Base-by-base conservation (phyloP, 1,284 basidiomycete genomes). In the Coniophora puteana region DNA sequence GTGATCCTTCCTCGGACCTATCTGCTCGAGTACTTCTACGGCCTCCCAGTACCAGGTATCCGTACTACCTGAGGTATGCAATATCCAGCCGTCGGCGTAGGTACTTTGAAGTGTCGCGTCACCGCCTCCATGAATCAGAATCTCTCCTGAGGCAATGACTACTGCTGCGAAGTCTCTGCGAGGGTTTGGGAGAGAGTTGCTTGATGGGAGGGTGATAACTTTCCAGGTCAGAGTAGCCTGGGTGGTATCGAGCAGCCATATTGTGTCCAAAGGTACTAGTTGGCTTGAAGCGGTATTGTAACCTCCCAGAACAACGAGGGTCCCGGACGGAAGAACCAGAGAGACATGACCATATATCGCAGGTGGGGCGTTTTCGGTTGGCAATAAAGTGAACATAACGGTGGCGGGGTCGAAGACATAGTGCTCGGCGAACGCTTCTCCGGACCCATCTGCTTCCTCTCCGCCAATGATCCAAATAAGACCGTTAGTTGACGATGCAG, bases 121-220 rank as follows among this genome's bases (percentile, higher is more conserved):
- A n/a, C 76, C 73, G 10, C 90, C 90, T 16, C 90, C 90, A 26
- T 90, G 85, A 10, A 93, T 76, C 40, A 91, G 63, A 21, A 90
- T 65, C 41, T 72, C 74, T 20, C 70, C 74, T 33, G 71, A 69
- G 26, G 72, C 63, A 16, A 83, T 67, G 11, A 78, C 56, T 0
- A 72, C 71, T 2, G 79, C 69, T 0, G 79, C 82, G 44, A 89
- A 89, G 11, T 77, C 80, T 26, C 85, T 71, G 35, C 90, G 76
- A n/a, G 80, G 69, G 13, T 52, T 41, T 7, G 88, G 89, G 5
- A 80, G 51, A 5, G 59, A 60, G 0, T 56, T 49, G 16, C 57
- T 60, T 8, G 67, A 63, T n/a, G n/a, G n/a, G 4, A 75, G 63
- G 2, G 55, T 58, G 13, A 77, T 49, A 2, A 54, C 59, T 4